Conservation (phyloP, 768 basidiomycete species). For the Fomitopsis pulvina region DNA sequence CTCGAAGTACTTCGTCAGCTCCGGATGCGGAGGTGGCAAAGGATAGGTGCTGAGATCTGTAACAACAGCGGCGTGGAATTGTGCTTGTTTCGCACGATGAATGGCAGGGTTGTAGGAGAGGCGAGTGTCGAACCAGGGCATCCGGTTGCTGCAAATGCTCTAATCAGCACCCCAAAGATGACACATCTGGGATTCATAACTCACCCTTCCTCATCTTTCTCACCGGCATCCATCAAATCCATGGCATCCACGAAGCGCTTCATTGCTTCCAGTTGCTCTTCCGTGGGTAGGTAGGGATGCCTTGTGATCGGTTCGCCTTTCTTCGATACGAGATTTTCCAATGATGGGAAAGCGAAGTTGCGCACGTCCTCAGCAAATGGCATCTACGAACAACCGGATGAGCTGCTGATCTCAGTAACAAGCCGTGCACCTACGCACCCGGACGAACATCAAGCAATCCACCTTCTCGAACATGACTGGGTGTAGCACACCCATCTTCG, state of each 20-base stretch:
- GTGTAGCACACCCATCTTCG: conserved; percentile 77
- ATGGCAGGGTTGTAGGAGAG: conserved; percentile 85
- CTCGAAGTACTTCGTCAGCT: conserved; percentile 77
- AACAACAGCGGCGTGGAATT: conserved; percentile 82
- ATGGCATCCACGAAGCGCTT: conserved; percentile 81
- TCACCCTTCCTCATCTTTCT: conserved; percentile 72
- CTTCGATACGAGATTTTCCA: conserved; percentile 65
- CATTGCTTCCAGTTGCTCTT: conserved; percentile 77
- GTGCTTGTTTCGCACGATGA: conserved; percentile 89
- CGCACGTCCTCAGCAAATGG: conserved; percentile 95
- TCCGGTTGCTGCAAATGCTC: conserved; percentile 38
- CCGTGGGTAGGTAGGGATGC: conserved; percentile 80
- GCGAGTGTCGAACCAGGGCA: conserved; percentile 71
- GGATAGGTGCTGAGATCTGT: conserved; percentile 68
- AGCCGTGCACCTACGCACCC: conserved; percentile 51
- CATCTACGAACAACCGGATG: conserved; percentile 43
- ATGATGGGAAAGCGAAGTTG: conserved; percentile 78
- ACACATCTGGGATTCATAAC: conserved; percentile 7
- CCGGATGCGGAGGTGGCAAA: conserved; percentile 80
- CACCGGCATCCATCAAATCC: conserved; percentile 76
- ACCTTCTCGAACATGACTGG: conserved; percentile 58
- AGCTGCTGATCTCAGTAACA: background rate
- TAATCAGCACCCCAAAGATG: background rate
- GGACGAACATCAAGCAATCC: conserved; percentile 81
- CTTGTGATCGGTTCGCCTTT: conserved; percentile 66